phyloP scores from a whole-genome alignment of 1,284 basidiomycete species.

The Tilletia horrida region DNA sequence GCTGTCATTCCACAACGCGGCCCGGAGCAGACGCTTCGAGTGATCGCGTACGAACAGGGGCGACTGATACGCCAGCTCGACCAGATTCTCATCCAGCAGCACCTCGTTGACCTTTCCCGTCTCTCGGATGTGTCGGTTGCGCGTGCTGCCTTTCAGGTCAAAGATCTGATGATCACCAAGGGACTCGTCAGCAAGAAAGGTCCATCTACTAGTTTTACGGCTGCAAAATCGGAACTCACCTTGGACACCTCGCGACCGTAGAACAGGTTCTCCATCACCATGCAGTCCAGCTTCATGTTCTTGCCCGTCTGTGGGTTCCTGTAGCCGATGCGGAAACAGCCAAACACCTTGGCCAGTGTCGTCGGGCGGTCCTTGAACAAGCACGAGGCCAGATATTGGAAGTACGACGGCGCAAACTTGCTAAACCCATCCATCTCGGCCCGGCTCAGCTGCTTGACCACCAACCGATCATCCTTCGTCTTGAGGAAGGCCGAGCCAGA shows the following conservation, averaged over 20 bases:
- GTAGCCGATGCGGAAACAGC: slow-evolving; percentile 93
- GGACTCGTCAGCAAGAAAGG: background rate
- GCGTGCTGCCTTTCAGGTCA: slow-evolving; percentile 52
- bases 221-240: slow-evolving; percentile 51
- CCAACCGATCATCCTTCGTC: slow-evolving; percentile 85
- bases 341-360: slow-evolving; percentile 92
- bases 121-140: slow-evolving; percentile 67
- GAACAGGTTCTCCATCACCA: slow-evolving; percentile 96
- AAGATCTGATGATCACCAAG: slow-evolving; percentile 30
- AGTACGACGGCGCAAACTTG: slow-evolving; percentile 94
- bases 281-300: slow-evolving; percentile 84
- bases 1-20: slow-evolving; percentile 79
- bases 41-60: slow-evolving; percentile 95
- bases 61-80: slow-evolving; percentile 62
- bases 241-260: slow-evolving; percentile 84
- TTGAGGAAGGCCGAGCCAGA: slow-evolving; percentile 95
- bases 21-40: slow-evolving; percentile 84
- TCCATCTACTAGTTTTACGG: background rate
- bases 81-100: slow-evolving; percentile 85
- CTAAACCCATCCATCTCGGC: slow-evolving; percentile 92
- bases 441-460: slow-evolving; percentile 91
- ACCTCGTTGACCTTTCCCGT: slow-evolving; percentile 87
- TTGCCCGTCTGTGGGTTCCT: slow-evolving; percentile 74
- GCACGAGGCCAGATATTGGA: slow-evolving; percentile 80
- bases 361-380: slow-evolving; percentile 71